phyloP scores from a whole-genome alignment of 805 yeast species.

The Candida methanosorbosa region DNA sequence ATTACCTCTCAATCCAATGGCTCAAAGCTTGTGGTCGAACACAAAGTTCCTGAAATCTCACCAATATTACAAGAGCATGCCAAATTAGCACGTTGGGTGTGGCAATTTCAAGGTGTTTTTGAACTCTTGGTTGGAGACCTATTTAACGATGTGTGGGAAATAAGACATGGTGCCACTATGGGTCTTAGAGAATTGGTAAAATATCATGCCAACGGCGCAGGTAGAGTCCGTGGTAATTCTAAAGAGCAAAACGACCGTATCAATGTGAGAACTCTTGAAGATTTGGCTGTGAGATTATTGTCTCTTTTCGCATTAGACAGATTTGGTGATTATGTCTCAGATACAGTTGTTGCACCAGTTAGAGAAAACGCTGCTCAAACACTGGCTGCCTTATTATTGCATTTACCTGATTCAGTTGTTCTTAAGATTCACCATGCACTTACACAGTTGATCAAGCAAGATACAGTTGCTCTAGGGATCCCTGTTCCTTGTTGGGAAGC shows the following conservation, averaged over 20 bases:
- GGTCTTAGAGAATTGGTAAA: conserved; percentile 82
- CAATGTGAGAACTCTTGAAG: conserved; percentile 72
- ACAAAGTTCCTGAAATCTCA: conserved; percentile 53
- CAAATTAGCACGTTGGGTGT: conserved; percentile 63
- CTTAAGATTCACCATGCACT: conserved; percentile 57
- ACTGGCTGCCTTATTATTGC: conserved; percentile 78
- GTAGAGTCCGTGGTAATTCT: conserved; percentile 61
- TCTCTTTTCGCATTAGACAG: conserved; percentile 87
- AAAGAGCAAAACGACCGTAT: conserved; percentile 52
- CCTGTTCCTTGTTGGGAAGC: conserved; percentile 84
- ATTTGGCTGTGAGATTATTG: conserved; percentile 75
- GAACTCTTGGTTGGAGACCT: conserved; percentile 73
- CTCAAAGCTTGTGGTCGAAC: conserved; percentile 77
- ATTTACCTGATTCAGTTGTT: conserved; percentile 52
- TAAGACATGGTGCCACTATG: conserved; percentile 90
- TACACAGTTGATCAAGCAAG: conserved; percentile 63
- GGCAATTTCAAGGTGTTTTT: conserved; percentile 94
- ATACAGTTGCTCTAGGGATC: conserved; percentile 29
- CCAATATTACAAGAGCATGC: conserved; percentile 66
- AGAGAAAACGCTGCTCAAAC: conserved; percentile 96
- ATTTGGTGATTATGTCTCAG: conserved; percentile 95
- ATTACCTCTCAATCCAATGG: conserved; percentile 76
- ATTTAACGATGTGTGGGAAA: conserved; percentile 86
- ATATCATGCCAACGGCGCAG: conserved; percentile 80
- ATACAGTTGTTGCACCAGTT: conserved; percentile 97